Conservation (phyloP, 2,329 filamentous ascomycete species). For the Teratosphaeria nubilosa region DNA sequence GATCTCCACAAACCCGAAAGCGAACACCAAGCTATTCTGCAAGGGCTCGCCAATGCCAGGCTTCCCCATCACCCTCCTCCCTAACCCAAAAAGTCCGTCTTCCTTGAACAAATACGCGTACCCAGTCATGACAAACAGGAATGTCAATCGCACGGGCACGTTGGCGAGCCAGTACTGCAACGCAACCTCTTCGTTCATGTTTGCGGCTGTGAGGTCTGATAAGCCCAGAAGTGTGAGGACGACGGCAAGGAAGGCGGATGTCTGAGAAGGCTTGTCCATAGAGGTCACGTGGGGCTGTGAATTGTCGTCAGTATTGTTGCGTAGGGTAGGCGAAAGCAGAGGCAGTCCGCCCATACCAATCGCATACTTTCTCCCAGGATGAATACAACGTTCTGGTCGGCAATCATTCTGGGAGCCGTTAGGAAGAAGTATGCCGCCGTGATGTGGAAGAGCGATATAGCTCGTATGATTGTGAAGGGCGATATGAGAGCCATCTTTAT, state of each 20-base stretch:
- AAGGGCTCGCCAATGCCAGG: slow-evolving; percentile 47
- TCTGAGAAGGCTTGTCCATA: slow-evolving; percentile 59
- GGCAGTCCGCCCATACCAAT: slow-evolving; percentile 47
- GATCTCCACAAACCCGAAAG: slow-evolving; percentile 75
- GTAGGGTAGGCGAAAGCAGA: not conserved
- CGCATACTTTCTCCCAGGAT: slow-evolving; percentile 76
- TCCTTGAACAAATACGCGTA: slow-evolving; percentile 57
- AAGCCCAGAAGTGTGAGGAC: slow-evolving; percentile 53
- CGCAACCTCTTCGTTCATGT: slow-evolving; percentile 33
- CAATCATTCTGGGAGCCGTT: slow-evolving; percentile 58
- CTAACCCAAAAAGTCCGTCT: slow-evolving; percentile 36
- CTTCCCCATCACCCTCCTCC: slow-evolving; percentile 6
- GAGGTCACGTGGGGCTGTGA: slow-evolving; percentile 52
- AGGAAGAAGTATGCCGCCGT: slow-evolving; percentile 78
- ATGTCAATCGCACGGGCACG: slow-evolving; percentile 54
- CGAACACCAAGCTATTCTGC: slow-evolving; percentile 77
- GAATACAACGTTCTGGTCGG: slow-evolving; percentile 70
- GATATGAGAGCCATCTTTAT: slow-evolving; percentile 67
- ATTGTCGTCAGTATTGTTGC: not conserved
- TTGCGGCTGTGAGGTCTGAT: slow-evolving; percentile 37
- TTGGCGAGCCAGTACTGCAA: slow-evolving; percentile 39
- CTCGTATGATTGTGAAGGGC: slow-evolving; percentile 68
- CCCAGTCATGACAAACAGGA: slow-evolving; percentile 51
- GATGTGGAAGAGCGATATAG: slow-evolving; percentile 73
- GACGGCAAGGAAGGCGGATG: slow-evolving; percentile 57